These are phyloP conservation scores for Aspergillus saccharolyticus DNA, from an alignment of 495 filamentous ascomycete species.

Conservation along the genomic window DNA sequence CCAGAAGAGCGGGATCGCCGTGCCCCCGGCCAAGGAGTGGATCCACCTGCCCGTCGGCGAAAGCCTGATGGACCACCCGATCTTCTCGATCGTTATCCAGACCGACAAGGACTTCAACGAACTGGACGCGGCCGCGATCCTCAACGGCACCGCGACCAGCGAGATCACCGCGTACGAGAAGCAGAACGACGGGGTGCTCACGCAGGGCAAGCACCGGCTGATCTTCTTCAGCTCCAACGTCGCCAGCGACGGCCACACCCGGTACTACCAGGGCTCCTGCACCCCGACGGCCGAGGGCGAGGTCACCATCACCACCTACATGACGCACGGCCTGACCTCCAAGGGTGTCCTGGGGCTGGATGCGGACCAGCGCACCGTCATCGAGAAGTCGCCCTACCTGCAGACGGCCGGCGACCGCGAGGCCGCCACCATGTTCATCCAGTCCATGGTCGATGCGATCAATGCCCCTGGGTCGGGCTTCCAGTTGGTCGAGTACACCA, in stretches of 20 bases:
- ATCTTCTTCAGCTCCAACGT: constrained; percentile 28
- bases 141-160: constrained; percentile 39
- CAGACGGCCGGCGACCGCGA: constrained; percentile 20
- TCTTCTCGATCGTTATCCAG: constrained; percentile 62
- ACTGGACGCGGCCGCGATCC: constrained; percentile 63
- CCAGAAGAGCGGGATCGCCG: constrained; percentile 44
- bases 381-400: constrained; percentile 43
- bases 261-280: constrained; percentile 31
- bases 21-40: constrained; percentile 55
- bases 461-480: constrained; percentile 49
- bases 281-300: constrained; percentile 21
- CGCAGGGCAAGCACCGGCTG: constrained; percentile 62
- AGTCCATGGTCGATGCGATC: constrained; percentile 49
- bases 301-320: constrained; percentile 33
- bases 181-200: constrained; percentile 54
- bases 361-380: constrained; percentile 51
- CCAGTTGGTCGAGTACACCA: constrained; percentile 51
- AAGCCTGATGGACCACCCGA: constrained; percentile 68
- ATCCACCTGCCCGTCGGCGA: constrained; percentile 70
- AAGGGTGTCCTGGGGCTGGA: constrained; percentile 58
- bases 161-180: constrained; percentile 46
- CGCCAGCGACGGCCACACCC: constrained; percentile 18
- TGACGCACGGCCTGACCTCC: constrained; percentile 43
- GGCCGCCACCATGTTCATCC: constrained; percentile 29
- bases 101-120: constrained; percentile 53